These are phyloP conservation scores for Rhypophila decipiens DNA, from an alignment of 495 filamentous ascomycete species.

Conservation along the genomic window DNA sequence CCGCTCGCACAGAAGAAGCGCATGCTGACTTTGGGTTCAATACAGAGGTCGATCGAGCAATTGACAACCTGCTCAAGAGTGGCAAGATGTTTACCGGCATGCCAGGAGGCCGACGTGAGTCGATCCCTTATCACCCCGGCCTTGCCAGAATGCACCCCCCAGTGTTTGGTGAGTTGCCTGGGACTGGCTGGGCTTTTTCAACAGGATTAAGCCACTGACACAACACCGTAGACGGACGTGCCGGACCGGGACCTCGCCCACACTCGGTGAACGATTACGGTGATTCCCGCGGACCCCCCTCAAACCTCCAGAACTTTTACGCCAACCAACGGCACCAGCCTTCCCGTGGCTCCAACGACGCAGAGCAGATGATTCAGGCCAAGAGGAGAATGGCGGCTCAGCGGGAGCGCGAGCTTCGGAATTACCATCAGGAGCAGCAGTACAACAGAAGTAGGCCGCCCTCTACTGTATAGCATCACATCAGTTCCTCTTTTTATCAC, in stretches of 20 bases:
- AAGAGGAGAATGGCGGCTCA: constrained; percentile 98
- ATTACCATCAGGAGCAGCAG: constrained; percentile 99
- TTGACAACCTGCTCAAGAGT: constrained; percentile 93
- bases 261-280: constrained; percentile 83
- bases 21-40: constrained; percentile 14
- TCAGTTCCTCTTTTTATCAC: constrained; percentile 49
- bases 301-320: constrained; percentile 90
- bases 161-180: constrained; percentile 41
- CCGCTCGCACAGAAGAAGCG: not conserved
- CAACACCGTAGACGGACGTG: constrained; percentile 33
- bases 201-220: constrained; percentile 21
- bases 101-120: constrained; percentile 72
- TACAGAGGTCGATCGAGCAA: constrained; percentile 88
- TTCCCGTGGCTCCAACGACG: constrained; percentile 77
- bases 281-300: constrained; percentile 59
- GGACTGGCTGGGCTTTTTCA: constrained; percentile 22
- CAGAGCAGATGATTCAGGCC: constrained; percentile 97
- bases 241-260: constrained; percentile 50
- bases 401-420: constrained; percentile 96
- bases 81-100: constrained; percentile 76
- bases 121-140: constrained; percentile 63
- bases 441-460: constrained; percentile 92
- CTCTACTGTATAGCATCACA: constrained; percentile 54
- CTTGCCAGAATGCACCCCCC: constrained; percentile 55
- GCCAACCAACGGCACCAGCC: constrained; percentile 87